A percentile compares a stretch with the other conserved stretches of the same genome.
Conservation (phyloP, 1,284 basidiomycete genomes). For the Bjerkandera adusta region DNA sequence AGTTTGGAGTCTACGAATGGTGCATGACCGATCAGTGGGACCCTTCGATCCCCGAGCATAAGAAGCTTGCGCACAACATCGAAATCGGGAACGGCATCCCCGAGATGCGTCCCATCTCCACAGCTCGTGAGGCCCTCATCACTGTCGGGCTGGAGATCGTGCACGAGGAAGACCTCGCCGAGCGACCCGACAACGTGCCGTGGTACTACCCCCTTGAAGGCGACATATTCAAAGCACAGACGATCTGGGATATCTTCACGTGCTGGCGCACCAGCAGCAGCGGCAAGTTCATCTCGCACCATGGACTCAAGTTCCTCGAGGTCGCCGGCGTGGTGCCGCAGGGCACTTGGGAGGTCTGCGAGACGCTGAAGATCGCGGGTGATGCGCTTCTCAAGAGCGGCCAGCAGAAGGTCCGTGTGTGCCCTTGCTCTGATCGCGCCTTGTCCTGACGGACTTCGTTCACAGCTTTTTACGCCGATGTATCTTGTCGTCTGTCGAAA, state of each 20-base stretch:
- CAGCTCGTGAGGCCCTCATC: conserved; percentile 77
- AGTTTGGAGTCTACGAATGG: conserved; percentile 99
- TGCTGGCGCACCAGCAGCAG: conserved; percentile 90
- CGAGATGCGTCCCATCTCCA: conserved; percentile 86
- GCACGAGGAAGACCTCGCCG: conserved; percentile 94
- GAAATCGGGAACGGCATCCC: conserved; percentile 97
- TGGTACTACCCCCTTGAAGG: conserved; percentile 99
- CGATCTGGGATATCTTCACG: conserved; percentile 87
- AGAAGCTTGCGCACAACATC: conserved; percentile 86
- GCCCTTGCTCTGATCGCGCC: not conserved
- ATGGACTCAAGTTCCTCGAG: conserved; percentile 78
- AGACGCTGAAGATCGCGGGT: conserved; percentile 83
- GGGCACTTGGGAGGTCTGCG: conserved; percentile 91
- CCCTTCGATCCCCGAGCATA: conserved; percentile 82
- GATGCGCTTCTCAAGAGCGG: conserved; percentile 85
- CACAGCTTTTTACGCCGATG: conserved; percentile 81
- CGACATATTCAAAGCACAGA: conserved; percentile 90
- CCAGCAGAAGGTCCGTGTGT: conserved; percentile 68
- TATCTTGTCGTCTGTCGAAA: conserved; percentile 70
- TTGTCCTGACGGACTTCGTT: conserved; percentile 9
- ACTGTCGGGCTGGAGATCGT: conserved; percentile 87
- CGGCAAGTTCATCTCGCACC: conserved; percentile 87
- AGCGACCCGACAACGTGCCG: conserved; percentile 73
- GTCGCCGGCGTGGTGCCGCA: conserved; percentile 82
- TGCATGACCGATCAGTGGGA: conserved; percentile 97